Conservation (phyloP, 345 rosid genomes). For the Sonneratia caseolaris region DNA sequence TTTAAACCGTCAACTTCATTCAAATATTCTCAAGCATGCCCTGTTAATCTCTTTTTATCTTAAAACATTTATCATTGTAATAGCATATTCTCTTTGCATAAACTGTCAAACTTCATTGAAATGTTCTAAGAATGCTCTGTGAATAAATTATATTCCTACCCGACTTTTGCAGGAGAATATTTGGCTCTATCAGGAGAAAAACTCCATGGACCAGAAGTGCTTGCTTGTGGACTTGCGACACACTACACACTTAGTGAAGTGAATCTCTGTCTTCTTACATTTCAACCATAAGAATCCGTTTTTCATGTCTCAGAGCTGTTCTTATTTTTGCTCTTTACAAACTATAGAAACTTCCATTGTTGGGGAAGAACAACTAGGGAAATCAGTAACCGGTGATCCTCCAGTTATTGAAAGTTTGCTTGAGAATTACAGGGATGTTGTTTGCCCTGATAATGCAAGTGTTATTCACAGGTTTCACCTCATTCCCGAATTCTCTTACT, state of each 20-base stretch:
- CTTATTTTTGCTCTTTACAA: conserved; percentile 1
- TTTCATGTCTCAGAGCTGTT: background rate
- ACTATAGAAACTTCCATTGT: conserved; percentile 45
- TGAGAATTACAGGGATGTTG: conserved; percentile 53
- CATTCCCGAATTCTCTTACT: background rate
- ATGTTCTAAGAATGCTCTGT: too few species aligned
- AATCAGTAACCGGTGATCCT: conserved; percentile 75
- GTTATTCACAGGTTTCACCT: conserved; percentile 58
- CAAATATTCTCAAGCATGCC: too few species aligned
- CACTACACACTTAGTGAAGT: conserved; percentile 62
- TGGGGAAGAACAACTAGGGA: conserved; percentile 66
- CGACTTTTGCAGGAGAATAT: conserved; percentile 61
- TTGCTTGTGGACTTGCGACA: conserved; percentile 83
- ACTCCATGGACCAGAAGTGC: conserved; percentile 76
- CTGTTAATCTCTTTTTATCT: too few species aligned
- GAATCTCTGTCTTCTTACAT: conserved; percentile 4
- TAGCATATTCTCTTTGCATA: background rate
- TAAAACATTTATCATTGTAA: too few species aligned
- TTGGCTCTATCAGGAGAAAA: conserved; percentile 79
- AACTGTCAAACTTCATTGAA: too few species aligned
- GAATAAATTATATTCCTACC: background rate
- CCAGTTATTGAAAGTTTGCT: conserved; percentile 62
- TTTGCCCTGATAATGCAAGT: conserved; percentile 55
- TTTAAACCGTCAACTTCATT: too few species aligned
- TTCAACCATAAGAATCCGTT: background rate